Evolutionary conservation across 371 early-diverging fungal species (phyloP).

Genomic region (Polyrhizophydium stewartii): DNA sequence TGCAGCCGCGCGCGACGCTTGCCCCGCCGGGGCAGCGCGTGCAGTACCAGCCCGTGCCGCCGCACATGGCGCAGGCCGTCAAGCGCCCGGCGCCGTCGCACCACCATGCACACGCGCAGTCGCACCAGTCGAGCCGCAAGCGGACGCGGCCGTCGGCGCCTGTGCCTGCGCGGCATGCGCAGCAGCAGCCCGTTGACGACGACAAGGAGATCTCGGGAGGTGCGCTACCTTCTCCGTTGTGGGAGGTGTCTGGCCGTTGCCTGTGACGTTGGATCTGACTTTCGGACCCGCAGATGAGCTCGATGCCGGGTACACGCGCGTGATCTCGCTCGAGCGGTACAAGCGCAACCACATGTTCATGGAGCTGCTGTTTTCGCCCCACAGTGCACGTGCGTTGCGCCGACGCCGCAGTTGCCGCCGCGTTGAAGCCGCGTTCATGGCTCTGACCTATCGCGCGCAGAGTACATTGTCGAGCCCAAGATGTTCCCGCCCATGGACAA

Average conservation of each 20-base stretch:
- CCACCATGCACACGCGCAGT: not conserved
- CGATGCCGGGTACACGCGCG: constrained; percentile 60
- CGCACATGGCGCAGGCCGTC: too few species aligned
- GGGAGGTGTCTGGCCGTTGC: not conserved
- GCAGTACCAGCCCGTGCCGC: too few species aligned
- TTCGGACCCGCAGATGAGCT: constrained; percentile 53
- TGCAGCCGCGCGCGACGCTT: too few species aligned
- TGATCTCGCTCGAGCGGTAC: constrained; percentile 73
- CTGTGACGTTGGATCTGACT: not conserved
- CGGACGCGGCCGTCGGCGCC: not conserved
- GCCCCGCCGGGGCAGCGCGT: not conserved
- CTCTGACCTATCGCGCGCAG: too few species aligned
- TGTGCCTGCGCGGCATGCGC: constrained; percentile 3
- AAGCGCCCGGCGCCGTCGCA: too few species aligned
- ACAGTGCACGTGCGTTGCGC: constrained; percentile 51
- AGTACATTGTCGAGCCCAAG: too few species aligned
- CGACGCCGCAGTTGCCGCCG: too few species aligned
- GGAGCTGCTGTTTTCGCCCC: constrained; percentile 72
- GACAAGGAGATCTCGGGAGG: constrained; percentile 16
- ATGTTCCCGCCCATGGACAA: too few species aligned
- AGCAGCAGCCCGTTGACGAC: constrained; percentile 15
- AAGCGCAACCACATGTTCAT: constrained; percentile 76
- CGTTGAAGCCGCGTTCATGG: too few species aligned
- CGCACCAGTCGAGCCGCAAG: not conserved
- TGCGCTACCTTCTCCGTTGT: not conserved